Base-by-base conservation (phyloP, 441 rosid species). In the Biscutella auriculata region DNA sequence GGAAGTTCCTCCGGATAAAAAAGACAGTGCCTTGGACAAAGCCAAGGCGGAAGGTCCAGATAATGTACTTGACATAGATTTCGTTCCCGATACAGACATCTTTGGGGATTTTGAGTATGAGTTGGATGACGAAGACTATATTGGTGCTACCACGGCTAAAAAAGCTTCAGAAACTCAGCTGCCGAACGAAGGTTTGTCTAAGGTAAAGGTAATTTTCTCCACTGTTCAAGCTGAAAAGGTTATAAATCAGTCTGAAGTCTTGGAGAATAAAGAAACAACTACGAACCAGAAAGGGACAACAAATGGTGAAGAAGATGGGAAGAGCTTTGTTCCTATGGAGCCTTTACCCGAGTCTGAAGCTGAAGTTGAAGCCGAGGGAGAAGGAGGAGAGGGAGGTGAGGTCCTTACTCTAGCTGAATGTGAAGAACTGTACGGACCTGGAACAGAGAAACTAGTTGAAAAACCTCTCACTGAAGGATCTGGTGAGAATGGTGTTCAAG, bases 401-500 rank as follows among this genome's bases (percentile, higher is more conserved):
- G 80, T 76, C 58, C 81, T 76, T 68, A 85, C 88, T 57, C 45
- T 73, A 42, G 82, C 83, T 65, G 97, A 89, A 70, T 84, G 85
- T 77, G 96, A 90, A 76, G 97, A 84, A 69, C 65, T 85, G 48
- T 90, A 83, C 67, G 96, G 95, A 51, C 96, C 95, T 13, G 97
- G 85, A 42, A 81, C 79, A 75, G 92, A 87, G 69, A 83, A 92
- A 37, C 59, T 78, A 37, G 60, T 81, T 16, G 67, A 76, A 27
- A 79, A 76, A 63, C 58, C 79, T 63, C 75, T 84, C 35, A 81
- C 36, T 9, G 83, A 63, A 61, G 76, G 52, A 45, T 61, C 68
- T 3, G 70, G 63, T n/a, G 80, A 67, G 52, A 69, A 66, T 23
- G 53, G 54, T 62, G 32, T 49, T 62, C 60, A 49, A 36, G 73